These are phyloP conservation scores for Tuber melanosporum DNA, from an alignment of 495 filamentous ascomycete species.

Conservation along the genomic window DNA sequence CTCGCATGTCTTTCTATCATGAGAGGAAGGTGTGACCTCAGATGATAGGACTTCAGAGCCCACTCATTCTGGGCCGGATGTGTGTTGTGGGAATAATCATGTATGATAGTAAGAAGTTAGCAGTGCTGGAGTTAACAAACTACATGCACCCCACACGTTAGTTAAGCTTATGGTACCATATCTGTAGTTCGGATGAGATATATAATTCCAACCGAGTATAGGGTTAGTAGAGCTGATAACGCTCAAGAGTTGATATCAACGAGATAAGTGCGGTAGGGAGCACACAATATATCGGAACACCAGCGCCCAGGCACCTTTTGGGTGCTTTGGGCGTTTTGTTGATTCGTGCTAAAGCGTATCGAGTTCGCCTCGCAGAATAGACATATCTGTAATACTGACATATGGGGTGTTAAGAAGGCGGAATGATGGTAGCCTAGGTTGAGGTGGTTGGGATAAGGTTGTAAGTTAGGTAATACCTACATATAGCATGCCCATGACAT, in stretches of 20 bases:
- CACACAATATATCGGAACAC: background rate
- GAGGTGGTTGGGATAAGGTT: background rate
- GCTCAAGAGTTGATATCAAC: background rate
- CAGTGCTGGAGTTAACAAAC: conserved; percentile 4
- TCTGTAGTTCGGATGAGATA: background rate
- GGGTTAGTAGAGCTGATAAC: background rate
- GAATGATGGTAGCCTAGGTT: background rate
- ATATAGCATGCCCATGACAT: background rate
- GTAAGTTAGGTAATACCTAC: background rate
- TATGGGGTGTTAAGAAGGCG: background rate
- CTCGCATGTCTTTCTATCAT: background rate
- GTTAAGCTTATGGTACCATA: background rate
- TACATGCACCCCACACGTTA: background rate
- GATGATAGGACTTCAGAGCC: background rate
- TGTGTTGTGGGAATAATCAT: background rate
- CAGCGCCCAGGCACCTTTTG: background rate
- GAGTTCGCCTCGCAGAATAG: background rate
- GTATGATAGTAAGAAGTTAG: conserved; percentile 1
- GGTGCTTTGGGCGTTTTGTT: background rate
- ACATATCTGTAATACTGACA: background rate
- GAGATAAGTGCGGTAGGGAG: background rate
- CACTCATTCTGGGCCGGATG: background rate
- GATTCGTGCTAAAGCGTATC: background rate
- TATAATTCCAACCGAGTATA: background rate
- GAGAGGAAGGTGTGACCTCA: background rate